Base-by-base conservation (phyloP, 1,284 basidiomycete species). In the Sporisorium scitamineum region DNA sequence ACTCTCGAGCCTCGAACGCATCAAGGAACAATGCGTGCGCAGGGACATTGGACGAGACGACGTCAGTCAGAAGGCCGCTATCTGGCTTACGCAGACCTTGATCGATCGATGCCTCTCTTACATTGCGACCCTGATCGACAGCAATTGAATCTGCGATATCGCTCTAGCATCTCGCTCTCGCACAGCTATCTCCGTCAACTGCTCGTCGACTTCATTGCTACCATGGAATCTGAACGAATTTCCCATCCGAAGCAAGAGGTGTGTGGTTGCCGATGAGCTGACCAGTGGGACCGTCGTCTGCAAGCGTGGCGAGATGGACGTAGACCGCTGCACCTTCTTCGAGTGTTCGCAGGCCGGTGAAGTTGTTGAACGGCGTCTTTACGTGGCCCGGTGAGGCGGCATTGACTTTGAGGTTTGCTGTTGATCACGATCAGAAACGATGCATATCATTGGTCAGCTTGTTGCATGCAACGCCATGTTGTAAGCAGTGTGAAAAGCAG, bases 321-420 rank as follows among this genome's bases (percentile, higher is more conserved):
- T 65, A 61, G 20, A 70, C 51, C n/a, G 54, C 68, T 10, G 64
- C 64, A 11, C 69, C 69, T 20, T 61, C 48, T 11, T 61, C 58
- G 14, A 61, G 13, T 13, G 62, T 56, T 14, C 69, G 42, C 14
- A 50, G 24, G 2, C 69, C 69, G 1, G 61, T 64, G 24, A 67
- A 67, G 44, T 67, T 71, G 69, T 71, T 71, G 47, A 71, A 71
- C 8, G 63, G 57, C 24, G 64, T 71, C 42, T 50, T 53, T 34
- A 71, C 69, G 34, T 71, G 69, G 1, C 69, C 69, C 0, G 69
- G 69, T 1, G 69, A 66, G 20, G 69, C 69, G 22, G 63, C 63
- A 16, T 71, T 71, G 18, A 67, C 69, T 34, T 66, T 64, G 48
- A 70, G 54, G 7, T 60, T 60, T 18, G 57, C 44, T 45, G 24